Evolutionary conservation across 78 protist species (phyloP), one percentile per base, ranked within the genome.

Genomic region (Tieghemostelium lacteum): DNA sequence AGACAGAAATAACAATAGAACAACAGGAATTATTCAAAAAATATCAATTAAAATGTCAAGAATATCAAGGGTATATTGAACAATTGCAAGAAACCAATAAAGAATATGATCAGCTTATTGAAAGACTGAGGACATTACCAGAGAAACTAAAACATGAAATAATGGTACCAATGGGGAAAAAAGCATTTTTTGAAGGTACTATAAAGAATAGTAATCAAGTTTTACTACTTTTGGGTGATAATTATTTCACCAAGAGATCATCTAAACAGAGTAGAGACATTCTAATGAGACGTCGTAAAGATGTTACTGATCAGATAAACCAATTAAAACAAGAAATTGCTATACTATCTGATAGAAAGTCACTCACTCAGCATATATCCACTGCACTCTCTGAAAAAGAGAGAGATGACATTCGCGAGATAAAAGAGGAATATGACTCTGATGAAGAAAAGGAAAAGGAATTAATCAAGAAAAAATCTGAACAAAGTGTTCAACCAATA

Each of bases 401-500:
- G 20, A 29, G 64, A 36, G 88, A 66, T 20, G 36, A 78, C 34
- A 78, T 78, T 10, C 39, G 64, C 7, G 88, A 78, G 8, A 78
- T 78, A 26, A 78, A 78, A 55, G 88, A 78, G 12, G 88, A 78
- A n/a, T 78, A 78, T 37, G 75, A 78, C 26, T 78, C 88, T 2
- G 88, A 78, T 66, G 76, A 78, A 37, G 88, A 78, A 31, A 50
- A 36, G 20, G 42, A 60, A 29, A 4, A 74, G 1, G 33, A 74
- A 72, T 19, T 1, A 60, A 60, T 3, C 2, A 22, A 31, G 2
- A 20, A 52, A 33, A 14, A 71, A 52, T 37, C 22, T 50, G 39
- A 29, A 49, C 63, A 2, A 54, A 70, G 31, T 58, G 49, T 49
- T 17, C 26, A 0, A 64, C 0, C 26, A 20, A 34, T 45, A 57